Base-by-base conservation (phyloP, 2,329 filamentous ascomycete genomes). In the Myriosclerotinia scirpicola region DNA sequence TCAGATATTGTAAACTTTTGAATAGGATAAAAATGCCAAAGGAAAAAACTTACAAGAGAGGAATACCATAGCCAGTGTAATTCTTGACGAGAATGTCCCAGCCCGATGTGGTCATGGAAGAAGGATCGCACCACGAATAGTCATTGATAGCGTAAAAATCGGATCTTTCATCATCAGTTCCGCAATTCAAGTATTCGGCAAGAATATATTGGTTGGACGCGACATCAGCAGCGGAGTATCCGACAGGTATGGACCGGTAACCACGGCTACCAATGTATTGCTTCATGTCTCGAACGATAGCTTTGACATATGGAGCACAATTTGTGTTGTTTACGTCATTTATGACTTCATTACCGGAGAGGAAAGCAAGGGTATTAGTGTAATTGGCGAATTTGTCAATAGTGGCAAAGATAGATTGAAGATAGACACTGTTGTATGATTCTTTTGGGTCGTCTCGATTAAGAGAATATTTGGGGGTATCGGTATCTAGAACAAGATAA, bases 181-280 rank as follows among this genome's bases (percentile, higher is more conserved):
- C 89, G 75, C 89, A 91, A 82, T 91, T 90, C 84, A 91, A 87
- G 81, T 90, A 91, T 62, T 85, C 76, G 54, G 88, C 88, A 82
- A 89, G 88, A 75, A 90, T 81, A 71, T 85, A 81, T 73, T 88
- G 87, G 80, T 90, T 90, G 74, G 84, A 84, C 71, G 87, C 80
- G 68, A 91, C 85, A 79, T 91, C 89, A 54, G 88, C 88, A 60
- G 84, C 84, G 65, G 84, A 85, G 75, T 87, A 87, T 64, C 84
- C 84, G 59, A 86, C 83, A 17, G 84, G 84, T 68, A 87, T 81
- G 22, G 78, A 67, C 69, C 84, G 79, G 70, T 83, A 79, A 20
- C 80, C 78, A 59, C 80, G 80, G 68, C 76, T 77, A 52, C 78
- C 78, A 70, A 86, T 81, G 74, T 82, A 87, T 65, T 81, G 77